These are phyloP conservation scores for Coniophora puteana DNA, from an alignment of 1,284 basidiomycete species.

Conservation along the genomic window DNA sequence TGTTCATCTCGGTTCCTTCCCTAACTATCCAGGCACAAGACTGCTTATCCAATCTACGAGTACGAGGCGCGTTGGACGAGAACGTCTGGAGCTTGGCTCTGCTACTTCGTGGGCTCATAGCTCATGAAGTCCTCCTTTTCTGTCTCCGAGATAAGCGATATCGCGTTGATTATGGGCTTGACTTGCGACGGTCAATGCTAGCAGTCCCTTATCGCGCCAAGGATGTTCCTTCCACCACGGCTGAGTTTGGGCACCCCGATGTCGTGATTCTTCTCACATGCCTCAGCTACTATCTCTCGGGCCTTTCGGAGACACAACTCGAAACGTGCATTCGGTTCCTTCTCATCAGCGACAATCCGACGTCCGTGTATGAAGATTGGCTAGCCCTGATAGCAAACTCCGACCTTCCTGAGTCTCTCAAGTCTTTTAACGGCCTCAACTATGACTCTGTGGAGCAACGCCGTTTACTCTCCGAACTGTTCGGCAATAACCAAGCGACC, in stretches of 20 bases:
- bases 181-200: constrained; percentile 38
- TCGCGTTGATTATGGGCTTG: constrained; percentile 52
- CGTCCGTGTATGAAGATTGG: constrained; percentile 42
- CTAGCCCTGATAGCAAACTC: constrained; percentile 3
- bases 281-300: constrained; percentile 49
- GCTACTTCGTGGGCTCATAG: constrained; percentile 43
- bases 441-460: constrained; percentile 34
- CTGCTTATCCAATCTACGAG: background rate
- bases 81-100: constrained; percentile 34
- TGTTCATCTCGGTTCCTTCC: constrained; percentile 25
- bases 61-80: constrained; percentile 14
- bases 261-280: constrained; percentile 45
- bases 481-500: constrained; percentile 34
- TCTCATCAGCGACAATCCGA: constrained; percentile 41
- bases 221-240: constrained; percentile 43
- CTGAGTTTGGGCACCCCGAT: constrained; percentile 57
- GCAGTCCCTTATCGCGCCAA: constrained; percentile 55
- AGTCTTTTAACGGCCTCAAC: constrained; percentile 36
- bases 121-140: constrained; percentile 37
- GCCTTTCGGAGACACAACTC: constrained; percentile 39
- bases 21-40: constrained; percentile 3
- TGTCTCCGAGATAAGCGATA: constrained; percentile 40
- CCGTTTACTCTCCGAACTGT: constrained; percentile 28
- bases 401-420: constrained; percentile 27
- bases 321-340: constrained; percentile 36